A percentile compares a stretch with the other conserved stretches of the same genome.
Evolutionary conservation across 2,329 filamentous ascomycete species (phyloP).

Genomic region (Penicillium sp.): DNA sequence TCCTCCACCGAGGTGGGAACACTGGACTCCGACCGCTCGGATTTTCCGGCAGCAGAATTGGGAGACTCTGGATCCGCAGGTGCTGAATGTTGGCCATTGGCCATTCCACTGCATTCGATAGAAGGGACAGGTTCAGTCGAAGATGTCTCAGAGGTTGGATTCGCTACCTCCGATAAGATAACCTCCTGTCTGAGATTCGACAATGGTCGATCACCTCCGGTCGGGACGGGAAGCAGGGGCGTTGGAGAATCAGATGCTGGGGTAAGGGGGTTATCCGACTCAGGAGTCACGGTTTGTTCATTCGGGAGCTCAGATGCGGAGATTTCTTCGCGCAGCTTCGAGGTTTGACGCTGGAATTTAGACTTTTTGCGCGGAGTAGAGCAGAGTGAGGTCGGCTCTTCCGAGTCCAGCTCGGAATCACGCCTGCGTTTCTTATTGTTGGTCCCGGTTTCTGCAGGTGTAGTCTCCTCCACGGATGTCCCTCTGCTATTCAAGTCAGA

Average conservation of each 20-base stretch:
- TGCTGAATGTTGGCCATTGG: conserved; percentile 8
- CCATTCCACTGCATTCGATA: conserved; percentile 8
- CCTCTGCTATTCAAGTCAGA: conserved; percentile 33
- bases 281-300: conserved; percentile 15
- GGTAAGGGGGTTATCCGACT: conserved; percentile 9
- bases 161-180: conserved; percentile 4
- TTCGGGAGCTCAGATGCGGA: conserved; percentile 29
- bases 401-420: conserved; percentile 26
- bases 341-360: conserved; percentile 33
- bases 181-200: conserved; percentile 17
- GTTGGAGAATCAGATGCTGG: conserved; percentile 7
- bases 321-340: conserved; percentile 36
- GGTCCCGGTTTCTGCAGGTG: conserved; percentile 13
- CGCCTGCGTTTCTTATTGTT: conserved; percentile 29
- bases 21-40: conserved; percentile 33
- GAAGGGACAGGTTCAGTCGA: neutral
- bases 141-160: conserved; percentile 3
- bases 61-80: conserved; percentile 26
- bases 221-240: conserved; percentile 1
- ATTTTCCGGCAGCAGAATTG: conserved; percentile 29
- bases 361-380: conserved; percentile 32
- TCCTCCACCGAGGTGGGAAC: conserved; percentile 36
- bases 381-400: conserved; percentile 15
- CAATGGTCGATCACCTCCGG: conserved; percentile 2
- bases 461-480: conserved; percentile 25